These are phyloP conservation scores for Candida sojae DNA, from an alignment of 1,139 yeast genomes.

Conservation along the genomic window DNA sequence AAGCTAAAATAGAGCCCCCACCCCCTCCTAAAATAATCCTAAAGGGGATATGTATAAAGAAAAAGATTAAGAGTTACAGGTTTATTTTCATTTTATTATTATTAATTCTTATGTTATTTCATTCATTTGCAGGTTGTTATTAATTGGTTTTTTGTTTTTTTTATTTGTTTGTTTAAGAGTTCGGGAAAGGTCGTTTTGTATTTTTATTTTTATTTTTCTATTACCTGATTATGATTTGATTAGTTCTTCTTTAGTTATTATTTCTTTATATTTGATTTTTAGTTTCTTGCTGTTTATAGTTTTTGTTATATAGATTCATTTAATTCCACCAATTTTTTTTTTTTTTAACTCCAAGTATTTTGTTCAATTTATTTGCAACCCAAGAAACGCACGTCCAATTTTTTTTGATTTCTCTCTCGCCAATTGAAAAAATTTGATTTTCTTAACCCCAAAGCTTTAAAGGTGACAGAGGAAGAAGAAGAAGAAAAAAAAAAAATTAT, in stretches of 20 bases:
- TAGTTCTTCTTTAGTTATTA: no score
- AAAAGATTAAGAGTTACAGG: not conserved
- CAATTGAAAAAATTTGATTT: conserved; percentile 1
- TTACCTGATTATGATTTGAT: not conserved
- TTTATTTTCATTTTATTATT: not conserved
- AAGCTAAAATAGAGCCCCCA: not conserved
- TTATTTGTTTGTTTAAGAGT: not conserved
- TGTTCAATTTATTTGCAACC: not conserved
- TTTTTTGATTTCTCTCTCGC: not conserved
- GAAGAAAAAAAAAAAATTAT: not conserved
- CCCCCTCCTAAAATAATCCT: not conserved
- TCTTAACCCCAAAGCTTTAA: no score
- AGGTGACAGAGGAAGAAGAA: not conserved
- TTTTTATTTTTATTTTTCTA: not conserved
- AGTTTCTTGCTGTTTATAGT: not conserved
- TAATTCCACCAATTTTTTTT: not conserved
- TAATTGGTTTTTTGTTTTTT: not conserved
- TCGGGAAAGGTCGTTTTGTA: not conserved
- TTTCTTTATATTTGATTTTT: not conserved
- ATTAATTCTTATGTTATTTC: not conserved
- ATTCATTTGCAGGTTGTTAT: not conserved
- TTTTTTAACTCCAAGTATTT: no score
- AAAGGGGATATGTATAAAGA: no score
- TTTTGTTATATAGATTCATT: not conserved
- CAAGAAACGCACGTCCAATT: not conserved